phyloP scores from a whole-genome alignment of 441 rosid species.

The Theobroma grandiflorum region DNA sequence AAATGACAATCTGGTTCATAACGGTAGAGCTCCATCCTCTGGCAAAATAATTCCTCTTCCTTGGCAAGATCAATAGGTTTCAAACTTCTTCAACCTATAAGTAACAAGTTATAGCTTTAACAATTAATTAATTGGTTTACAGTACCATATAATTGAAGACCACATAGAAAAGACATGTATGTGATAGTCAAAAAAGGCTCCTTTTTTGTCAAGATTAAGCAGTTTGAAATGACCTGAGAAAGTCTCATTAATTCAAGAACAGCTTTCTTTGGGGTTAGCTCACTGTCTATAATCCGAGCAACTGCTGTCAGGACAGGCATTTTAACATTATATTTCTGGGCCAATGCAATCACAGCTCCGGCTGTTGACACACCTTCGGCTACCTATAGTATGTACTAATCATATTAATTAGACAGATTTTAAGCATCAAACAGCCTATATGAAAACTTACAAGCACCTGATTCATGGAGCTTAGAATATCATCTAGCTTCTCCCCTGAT shows the following conservation, averaged over 20 bases:
- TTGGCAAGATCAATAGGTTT: slow-evolving; percentile 19
- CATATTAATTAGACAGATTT: slow-evolving; percentile 24
- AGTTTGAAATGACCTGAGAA: slow-evolving; percentile 69
- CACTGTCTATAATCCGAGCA: slow-evolving; percentile 85
- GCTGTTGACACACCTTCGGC: slow-evolving; percentile 98
- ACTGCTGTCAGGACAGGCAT: slow-evolving; percentile 95
- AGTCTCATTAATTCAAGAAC: slow-evolving; percentile 89
- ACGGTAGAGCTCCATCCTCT: background rate
- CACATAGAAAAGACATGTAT: background rate
- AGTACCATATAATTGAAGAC: background rate
- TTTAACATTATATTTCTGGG: slow-evolving; percentile 93
- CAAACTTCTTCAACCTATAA: slow-evolving; percentile 89
- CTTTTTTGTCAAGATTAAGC: background rate
- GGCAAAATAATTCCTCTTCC: slow-evolving; percentile 15
- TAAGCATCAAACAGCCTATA: background rate
- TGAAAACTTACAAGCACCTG: slow-evolving; percentile 60
- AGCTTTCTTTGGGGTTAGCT: slow-evolving; percentile 83
- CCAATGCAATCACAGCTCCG: slow-evolving; percentile 90
- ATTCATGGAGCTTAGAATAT: slow-evolving; percentile 80
- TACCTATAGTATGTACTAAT: slow-evolving; percentile 49
- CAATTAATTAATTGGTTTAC: background rate
- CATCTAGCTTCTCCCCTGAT: slow-evolving; percentile 88
- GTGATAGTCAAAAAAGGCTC: background rate
- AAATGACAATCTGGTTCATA: slow-evolving; percentile 8
- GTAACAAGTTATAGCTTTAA: background rate